phyloP scores from a whole-genome alignment of 176 grass and related monocot genomes.

The Chloris gayana region DNA sequence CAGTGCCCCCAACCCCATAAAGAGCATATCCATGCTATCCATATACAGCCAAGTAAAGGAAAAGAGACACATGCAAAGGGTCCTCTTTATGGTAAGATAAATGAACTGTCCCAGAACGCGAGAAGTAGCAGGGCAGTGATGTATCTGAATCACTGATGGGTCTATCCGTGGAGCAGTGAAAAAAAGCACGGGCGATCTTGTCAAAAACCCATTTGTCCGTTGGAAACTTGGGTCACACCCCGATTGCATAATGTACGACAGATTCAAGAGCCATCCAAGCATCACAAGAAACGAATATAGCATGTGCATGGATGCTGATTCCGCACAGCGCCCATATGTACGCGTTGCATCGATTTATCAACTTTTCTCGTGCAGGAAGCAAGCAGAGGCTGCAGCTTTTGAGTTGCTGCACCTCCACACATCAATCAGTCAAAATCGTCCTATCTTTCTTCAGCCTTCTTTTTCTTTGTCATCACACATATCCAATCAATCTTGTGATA shows the following conservation, averaged over 20 bases:
- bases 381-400: slow-evolving; percentile 45
- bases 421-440: slow-evolving; percentile 53
- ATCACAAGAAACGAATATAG: slow-evolving; percentile 53
- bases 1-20: slow-evolving; percentile 20
- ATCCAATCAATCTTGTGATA: slow-evolving; percentile 30
- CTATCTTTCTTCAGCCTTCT: slow-evolving; percentile 35
- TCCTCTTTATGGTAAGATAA: slow-evolving; percentile 69
- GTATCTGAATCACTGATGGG: slow-evolving; percentile 45
- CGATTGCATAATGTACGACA: slow-evolving; percentile 38
- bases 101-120: slow-evolving; percentile 44
- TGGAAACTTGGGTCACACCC: slow-evolving; percentile 43
- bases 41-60: slow-evolving; percentile 65
- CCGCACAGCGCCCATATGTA: slow-evolving; percentile 34
- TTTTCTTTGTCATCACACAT: slow-evolving; percentile 33
- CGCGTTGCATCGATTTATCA: slow-evolving; percentile 32
- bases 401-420: slow-evolving; percentile 44
- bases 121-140: slow-evolving; percentile 59
- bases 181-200: slow-evolving; percentile 51
- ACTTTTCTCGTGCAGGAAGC: slow-evolving; percentile 32
- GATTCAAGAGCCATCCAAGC: slow-evolving; percentile 42
- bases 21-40: slow-evolving; percentile 60
- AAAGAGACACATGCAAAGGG: slow-evolving; percentile 47
- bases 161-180: slow-evolving; percentile 71
- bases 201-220: slow-evolving; percentile 43
- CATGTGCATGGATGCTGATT: slow-evolving; percentile 47